Percentiles rank a stretch among this genome's conserved stretches.
Evolutionary conservation across 805 yeast genomes (phyloP).

Genomic region (Starmerella floris): DNA sequence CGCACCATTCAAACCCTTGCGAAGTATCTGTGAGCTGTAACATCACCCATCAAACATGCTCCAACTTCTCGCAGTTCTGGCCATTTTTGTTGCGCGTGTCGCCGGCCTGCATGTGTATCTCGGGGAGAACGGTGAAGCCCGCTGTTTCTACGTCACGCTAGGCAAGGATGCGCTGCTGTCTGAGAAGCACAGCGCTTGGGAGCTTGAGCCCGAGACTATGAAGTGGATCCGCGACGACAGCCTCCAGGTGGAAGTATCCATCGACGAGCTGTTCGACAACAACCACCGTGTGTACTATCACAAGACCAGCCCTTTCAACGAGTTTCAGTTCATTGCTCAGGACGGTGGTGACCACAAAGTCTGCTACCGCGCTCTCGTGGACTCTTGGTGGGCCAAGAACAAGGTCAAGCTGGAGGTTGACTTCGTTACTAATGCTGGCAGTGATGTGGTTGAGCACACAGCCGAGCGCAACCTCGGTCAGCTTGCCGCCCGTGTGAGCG

Average conservation of each 20-base stretch:
- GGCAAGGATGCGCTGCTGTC: constrained; percentile 67
- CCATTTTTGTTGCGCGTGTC: constrained; percentile 4
- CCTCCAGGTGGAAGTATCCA: constrained; percentile 51
- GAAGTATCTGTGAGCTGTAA: not conserved
- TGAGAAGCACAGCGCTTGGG: constrained; percentile 57
- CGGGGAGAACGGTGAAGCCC: constrained; percentile 51
- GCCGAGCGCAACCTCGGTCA: constrained; percentile 40
- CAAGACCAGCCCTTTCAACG: constrained; percentile 45
- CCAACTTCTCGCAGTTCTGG: not conserved
- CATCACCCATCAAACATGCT: not conserved
- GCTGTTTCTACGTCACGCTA: constrained; percentile 76
- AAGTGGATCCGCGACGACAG: constrained; percentile 40
- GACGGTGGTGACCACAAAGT: constrained; percentile 78
- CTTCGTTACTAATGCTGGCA: constrained; percentile 51
- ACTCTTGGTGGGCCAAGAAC: constrained; percentile 50
- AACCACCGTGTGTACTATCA: constrained; percentile 67
- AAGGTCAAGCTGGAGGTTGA: constrained; percentile 62
- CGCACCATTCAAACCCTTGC: not conserved
- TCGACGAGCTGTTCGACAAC: constrained; percentile 72
- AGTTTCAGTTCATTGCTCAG: constrained; percentile 66
- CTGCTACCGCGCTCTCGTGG: constrained; percentile 49
- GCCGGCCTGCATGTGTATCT: constrained; percentile 64
- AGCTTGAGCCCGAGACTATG: constrained; percentile 37
- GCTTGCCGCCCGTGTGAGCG: constrained; percentile 44
- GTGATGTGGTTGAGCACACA: constrained; percentile 46